A percentile compares a stretch with the other conserved stretches of the same genome.
Conservation (phyloP, 495 filamentous ascomycete species). For the Aspergillus asperescens region DNA sequence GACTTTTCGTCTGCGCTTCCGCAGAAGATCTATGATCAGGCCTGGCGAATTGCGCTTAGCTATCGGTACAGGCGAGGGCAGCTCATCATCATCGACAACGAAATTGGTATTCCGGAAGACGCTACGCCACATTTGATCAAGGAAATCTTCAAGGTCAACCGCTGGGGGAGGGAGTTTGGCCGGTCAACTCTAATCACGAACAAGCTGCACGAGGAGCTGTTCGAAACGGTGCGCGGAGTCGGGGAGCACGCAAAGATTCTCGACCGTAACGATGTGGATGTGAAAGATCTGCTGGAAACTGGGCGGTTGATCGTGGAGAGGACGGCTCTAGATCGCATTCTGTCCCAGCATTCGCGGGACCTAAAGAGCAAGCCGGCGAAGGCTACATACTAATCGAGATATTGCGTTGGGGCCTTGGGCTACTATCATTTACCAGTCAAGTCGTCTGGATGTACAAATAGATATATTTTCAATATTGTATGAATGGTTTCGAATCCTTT, state of each 20-base stretch:
- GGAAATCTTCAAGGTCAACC: constrained; percentile 61
- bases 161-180: constrained; percentile 65
- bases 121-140: constrained; percentile 53
- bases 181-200: constrained; percentile 74
- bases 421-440: constrained; percentile 5
- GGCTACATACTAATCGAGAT: constrained; percentile 31
- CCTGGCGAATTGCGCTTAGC: constrained; percentile 90
- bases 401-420: constrained; percentile 8
- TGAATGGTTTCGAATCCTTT: constrained; percentile 6
- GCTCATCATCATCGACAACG: constrained; percentile 74
- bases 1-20: constrained; percentile 83
- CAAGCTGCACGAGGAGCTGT: constrained; percentile 35
- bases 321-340: constrained; percentile 67
- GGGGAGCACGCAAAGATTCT: constrained; percentile 63
- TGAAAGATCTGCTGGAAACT: constrained; percentile 85
- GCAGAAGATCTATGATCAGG: constrained; percentile 88
- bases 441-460: constrained; percentile 14
- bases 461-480: constrained; percentile 11
- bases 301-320: constrained; percentile 83
- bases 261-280: constrained; percentile 72
- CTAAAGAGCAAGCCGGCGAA: constrained; percentile 37
- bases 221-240: constrained; percentile 47
- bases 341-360: constrained; percentile 73
- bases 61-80: constrained; percentile 84
- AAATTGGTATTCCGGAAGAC: constrained; percentile 53